Base-by-base conservation (phyloP, 306 rosid species). In the Pyrus communis region DNA sequence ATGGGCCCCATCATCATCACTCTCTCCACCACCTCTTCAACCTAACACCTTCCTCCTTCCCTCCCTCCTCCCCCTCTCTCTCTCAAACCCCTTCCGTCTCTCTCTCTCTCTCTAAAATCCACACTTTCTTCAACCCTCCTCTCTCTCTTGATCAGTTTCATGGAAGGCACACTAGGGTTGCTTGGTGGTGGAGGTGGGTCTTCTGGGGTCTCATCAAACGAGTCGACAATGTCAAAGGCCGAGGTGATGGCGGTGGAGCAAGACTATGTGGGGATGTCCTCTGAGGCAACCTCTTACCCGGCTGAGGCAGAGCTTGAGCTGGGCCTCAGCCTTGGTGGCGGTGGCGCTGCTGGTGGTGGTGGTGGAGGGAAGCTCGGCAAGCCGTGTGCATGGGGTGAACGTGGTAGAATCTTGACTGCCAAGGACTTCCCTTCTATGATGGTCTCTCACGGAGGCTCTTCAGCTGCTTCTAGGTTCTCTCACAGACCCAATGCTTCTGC, bases 371-470 rank as follows among this genome's bases (percentile, higher is more conserved):
- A 78, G 67, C 84, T 80, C 77, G 22, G 79, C 13, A 87, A 78
- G 69, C 14, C 58, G 3, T 77, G 82, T 84, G 82, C 64, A 14
- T 84, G 88, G 87, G 93, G 83, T 40, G 90, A 86, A 68, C 80
- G 88, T 67, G 85, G 89, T 45, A 76, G 91, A 76, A 89, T 89
- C 75, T 81, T 89, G 84, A 89, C 86, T 21, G 94, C 94, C 23
- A 84, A 87, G 28, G 91, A 89, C 71, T 87, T 89, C 35, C 91
- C 91, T 57, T 85, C 89, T 23, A 83, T 64, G 22, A 82, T 83
- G n/a, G 67, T 27, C 58, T 81, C 86, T 77, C 78, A 80, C 46
- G 85, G 82, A 7, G 33, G n/a, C 18, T 71, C 81, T 27, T 64
- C 83, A 4, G 78, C 84, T 70, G 60, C 85, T 65, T 81, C 85